A percentile compares a stretch with the other conserved stretches of the same genome.
phyloP scores from a whole-genome alignment of 495 filamentous ascomycete species.

The Neurospora sp. region DNA sequence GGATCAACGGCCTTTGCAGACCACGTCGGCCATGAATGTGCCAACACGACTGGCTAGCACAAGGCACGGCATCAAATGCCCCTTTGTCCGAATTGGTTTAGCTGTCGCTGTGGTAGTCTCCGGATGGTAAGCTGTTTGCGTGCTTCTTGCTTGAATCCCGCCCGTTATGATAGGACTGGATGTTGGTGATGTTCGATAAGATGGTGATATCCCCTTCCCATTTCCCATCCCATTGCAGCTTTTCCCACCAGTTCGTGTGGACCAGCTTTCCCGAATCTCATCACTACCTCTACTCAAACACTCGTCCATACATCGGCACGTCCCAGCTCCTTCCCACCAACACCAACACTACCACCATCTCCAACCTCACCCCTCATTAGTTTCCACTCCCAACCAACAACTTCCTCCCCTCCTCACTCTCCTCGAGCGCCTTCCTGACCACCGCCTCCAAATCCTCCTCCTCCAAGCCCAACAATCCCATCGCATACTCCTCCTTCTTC shows the following conservation, averaged over 20 bases:
- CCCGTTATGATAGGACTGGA: not conserved
- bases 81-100: not conserved
- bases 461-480: constrained; percentile 19
- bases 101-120: not conserved
- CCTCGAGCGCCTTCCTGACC: constrained; percentile 8
- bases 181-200: not conserved
- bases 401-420: not conserved
- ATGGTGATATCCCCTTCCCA: not conserved
- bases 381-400: not conserved
- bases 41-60: not conserved
- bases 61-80: not conserved
- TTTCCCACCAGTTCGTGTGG: not conserved
- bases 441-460: constrained; percentile 19
- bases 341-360: not conserved
- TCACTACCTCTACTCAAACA: not conserved
- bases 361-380: not conserved
- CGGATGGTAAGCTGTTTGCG: not conserved
- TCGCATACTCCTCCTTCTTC: constrained; percentile 14
- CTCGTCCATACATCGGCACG: not conserved
- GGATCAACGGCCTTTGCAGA: not conserved
- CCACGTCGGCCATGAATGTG: not conserved
- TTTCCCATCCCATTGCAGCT: not conserved
- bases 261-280: not conserved
- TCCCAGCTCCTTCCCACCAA: not conserved
- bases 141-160: not conserved